Conservation (phyloP, 106 monocot species). For the Gastrodia elata region DNA sequence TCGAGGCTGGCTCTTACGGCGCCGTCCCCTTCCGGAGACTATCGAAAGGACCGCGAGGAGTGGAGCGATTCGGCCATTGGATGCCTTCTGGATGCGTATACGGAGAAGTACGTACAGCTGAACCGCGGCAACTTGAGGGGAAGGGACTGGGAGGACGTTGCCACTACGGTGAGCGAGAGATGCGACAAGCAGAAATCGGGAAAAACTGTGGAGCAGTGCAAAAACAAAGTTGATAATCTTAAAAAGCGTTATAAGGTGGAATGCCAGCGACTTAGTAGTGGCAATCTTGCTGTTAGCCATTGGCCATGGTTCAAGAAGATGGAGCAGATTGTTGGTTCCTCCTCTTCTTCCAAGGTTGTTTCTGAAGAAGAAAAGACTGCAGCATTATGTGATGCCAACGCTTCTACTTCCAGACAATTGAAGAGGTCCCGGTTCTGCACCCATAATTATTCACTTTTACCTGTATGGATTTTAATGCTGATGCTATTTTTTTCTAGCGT, state of each 20-base stretch:
- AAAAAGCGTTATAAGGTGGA: conserved; percentile 99
- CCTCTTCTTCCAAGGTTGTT: conserved; percentile 36
- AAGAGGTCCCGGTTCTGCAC: conserved; percentile 26
- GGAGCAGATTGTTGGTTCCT: conserved; percentile 73
- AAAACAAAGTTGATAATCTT: conserved; percentile 97
- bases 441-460: background rate
- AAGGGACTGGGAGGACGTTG: conserved; percentile 98
- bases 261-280: conserved; percentile 67
- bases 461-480: background rate
- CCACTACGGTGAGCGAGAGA: conserved; percentile 62
- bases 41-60: conserved; percentile 94
- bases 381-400: conserved; percentile 8
- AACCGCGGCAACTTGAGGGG: conserved; percentile 91
- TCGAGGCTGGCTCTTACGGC: conserved; percentile 1
- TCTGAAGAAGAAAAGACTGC: conserved; percentile 46
- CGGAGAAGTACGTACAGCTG: conserved; percentile 84
- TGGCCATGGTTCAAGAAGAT: conserved; percentile 99
- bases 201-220: conserved; percentile 98
- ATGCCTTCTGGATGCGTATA: conserved; percentile 80
- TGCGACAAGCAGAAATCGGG: conserved; percentile 65
- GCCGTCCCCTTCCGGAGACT: conserved; percentile 46
- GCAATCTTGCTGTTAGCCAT: conserved; percentile 47
- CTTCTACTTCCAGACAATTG: conserved; percentile 22
- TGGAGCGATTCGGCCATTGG: conserved; percentile 95
- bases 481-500: background rate